A percentile compares a stretch with the other conserved stretches of the same genome.
phyloP scores from a whole-genome alignment of 2,329 filamentous ascomycete species.

The Fusarium hainanense region DNA sequence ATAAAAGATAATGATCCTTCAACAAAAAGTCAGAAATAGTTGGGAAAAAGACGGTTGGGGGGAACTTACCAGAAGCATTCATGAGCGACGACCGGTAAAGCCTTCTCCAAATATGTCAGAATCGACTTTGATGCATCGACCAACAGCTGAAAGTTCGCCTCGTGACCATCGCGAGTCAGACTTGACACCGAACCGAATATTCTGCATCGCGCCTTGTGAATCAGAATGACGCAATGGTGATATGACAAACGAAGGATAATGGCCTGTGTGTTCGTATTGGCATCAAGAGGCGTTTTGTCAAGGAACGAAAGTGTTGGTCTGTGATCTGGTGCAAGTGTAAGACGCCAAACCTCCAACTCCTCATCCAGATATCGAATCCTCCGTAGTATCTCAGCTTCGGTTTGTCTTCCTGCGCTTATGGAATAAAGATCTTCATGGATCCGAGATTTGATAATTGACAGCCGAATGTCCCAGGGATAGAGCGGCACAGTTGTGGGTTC shows the following conservation, averaged over 20 bases:
- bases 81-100: background rate
- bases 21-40: fast-evolving
- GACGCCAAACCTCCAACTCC: slow-evolving; percentile 20
- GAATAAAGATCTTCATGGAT: background rate
- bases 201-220: background rate
- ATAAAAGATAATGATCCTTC: slow-evolving; percentile 14
- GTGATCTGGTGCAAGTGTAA: background rate
- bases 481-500: background rate
- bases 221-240: slow-evolving; percentile 3
- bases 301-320: slow-evolving; percentile 3
- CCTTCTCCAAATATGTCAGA: slow-evolving; percentile 5
- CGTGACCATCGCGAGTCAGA: background rate
- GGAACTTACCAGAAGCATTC: slow-evolving; percentile 10
- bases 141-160: background rate
- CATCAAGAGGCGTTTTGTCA: background rate
- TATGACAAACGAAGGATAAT: slow-evolving; percentile 11
- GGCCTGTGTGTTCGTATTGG: background rate
- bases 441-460: background rate
- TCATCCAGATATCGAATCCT: slow-evolving; percentile 9
- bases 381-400: background rate
- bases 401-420: background rate
- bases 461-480: slow-evolving; percentile 1
- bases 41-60: fast-evolving
- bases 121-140: slow-evolving; percentile 10
- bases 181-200: fast-evolving